Percentiles rank a stretch among this genome's conserved stretches.
These are phyloP conservation scores for Blastocystis sp. DNA, from an alignment of 352 stramenopile species.

Conservation along the genomic window DNA sequence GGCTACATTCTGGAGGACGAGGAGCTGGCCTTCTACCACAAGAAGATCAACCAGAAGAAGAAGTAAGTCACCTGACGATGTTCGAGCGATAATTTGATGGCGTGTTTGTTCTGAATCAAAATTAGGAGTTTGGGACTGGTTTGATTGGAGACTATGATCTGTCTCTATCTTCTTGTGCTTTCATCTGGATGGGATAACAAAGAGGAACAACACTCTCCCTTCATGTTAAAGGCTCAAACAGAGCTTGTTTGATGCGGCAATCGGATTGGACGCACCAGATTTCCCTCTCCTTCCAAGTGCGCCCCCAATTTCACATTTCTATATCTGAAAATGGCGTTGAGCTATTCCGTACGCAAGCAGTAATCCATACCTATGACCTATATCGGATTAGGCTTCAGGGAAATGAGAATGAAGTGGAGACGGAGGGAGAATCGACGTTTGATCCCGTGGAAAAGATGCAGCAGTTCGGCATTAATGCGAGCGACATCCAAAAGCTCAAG, in stretches of 20 bases:
- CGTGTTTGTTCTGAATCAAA: not conserved
- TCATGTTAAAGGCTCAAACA: not conserved
- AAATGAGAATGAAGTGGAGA: constrained; percentile 35
- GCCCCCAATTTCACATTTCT: not conserved
- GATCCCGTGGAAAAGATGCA: constrained; percentile 79
- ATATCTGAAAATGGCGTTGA: constrained; percentile 56
- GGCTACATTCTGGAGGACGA: not conserved
- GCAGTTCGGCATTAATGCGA: constrained; percentile 83
- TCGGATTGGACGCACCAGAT: constrained; percentile 12
- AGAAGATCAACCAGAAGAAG: constrained; percentile 70
- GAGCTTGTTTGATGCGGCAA: not conserved
- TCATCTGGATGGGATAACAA: too few species aligned
- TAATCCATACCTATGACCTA: not conserved
- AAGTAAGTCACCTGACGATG: constrained; percentile 10
- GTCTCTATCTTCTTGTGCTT: not conserved
- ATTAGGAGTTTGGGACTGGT: not conserved
- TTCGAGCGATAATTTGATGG: not conserved
- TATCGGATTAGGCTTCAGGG: constrained; percentile 31
- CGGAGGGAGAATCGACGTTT: constrained; percentile 60
- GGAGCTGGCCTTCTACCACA: constrained; percentile 66
- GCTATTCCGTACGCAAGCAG: constrained; percentile 68
- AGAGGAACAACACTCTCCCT: not conserved
- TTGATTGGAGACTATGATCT: not conserved
- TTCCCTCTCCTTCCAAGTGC: constrained; percentile 1
- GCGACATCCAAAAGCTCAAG: constrained; percentile 88